phyloP scores from a whole-genome alignment of 768 basidiomycete species.

The Phanerochaete carnosa region DNA sequence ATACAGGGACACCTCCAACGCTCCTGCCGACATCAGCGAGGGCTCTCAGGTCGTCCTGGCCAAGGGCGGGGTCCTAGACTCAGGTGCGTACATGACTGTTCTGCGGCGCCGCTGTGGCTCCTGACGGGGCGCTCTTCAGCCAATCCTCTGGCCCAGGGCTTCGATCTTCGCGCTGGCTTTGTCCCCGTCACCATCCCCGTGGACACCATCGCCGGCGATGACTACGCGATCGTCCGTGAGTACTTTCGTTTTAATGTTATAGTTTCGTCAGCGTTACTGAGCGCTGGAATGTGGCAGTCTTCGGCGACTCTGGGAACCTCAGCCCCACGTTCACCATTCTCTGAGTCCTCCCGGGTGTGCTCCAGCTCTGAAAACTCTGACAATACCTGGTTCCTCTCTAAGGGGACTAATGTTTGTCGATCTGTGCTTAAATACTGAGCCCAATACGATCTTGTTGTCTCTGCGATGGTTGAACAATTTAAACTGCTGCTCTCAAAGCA shows the following conservation, averaged over 20 bases:
- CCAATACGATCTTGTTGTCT: too few species aligned
- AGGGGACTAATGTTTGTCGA: too few species aligned
- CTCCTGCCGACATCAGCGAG: slow-evolving; percentile 36
- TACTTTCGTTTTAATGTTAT: neutral
- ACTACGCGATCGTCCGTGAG: slow-evolving; percentile 56
- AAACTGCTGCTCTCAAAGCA: too few species aligned
- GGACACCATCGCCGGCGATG: slow-evolving; percentile 28
- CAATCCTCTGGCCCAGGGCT: slow-evolving; percentile 40
- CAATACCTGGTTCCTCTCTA: too few species aligned
- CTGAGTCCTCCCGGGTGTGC: too few species aligned
- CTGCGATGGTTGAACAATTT: too few species aligned
- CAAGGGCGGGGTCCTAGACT: slow-evolving; percentile 35
- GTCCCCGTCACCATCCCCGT: slow-evolving; percentile 36
- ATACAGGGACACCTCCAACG: slow-evolving; percentile 36
- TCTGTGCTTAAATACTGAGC: too few species aligned
- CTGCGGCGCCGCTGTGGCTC: neutral
- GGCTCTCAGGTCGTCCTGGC: slow-evolving; percentile 45
- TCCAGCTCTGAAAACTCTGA: too few species aligned
- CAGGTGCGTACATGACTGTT: slow-evolving; percentile 35
- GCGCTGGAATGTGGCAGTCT: slow-evolving; percentile 27
- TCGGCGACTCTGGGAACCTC: slow-evolving; percentile 47
- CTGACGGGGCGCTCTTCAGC: slow-evolving; percentile 22
- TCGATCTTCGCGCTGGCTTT: slow-evolving; percentile 36
- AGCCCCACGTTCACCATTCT: slow-evolving; percentile 26
- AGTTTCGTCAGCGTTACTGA: neutral